A percentile compares a stretch with the other conserved stretches of the same genome.
phyloP scores from a whole-genome alignment of 2,329 filamentous ascomycete species.

The Ceratocystis huliohia region DNA sequence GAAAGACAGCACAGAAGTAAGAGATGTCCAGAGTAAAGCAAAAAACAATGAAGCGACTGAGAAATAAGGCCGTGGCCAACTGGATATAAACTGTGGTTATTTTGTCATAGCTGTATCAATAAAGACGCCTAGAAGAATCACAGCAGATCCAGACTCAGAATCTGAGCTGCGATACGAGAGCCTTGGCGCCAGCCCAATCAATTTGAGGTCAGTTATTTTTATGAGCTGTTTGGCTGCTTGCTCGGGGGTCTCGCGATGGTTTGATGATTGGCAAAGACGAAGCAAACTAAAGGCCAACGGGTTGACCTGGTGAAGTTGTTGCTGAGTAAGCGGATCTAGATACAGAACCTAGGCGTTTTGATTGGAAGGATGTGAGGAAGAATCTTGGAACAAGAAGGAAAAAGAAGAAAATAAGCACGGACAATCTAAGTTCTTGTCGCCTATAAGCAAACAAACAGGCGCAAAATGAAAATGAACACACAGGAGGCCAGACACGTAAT shows the following conservation, averaged over 20 bases:
- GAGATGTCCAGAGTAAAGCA: not conserved
- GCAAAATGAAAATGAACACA: not conserved
- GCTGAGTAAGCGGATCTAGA: too few relatives aligned
- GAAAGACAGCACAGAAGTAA: not conserved
- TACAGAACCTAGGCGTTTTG: not conserved
- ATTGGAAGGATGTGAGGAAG: not conserved
- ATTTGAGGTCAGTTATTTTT: not conserved
- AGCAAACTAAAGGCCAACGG: too few relatives aligned
- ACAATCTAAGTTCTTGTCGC: not conserved
- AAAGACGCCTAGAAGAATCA: not conserved
- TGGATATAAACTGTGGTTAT: not conserved
- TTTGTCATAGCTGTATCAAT: not conserved
- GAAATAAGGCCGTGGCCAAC: slow-evolving; percentile 2
- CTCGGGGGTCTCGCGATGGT: not conserved
- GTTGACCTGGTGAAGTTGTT: too few relatives aligned
- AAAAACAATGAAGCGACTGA: slow-evolving; percentile 7
- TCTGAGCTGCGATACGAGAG: not conserved
- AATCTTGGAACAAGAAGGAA: not conserved
- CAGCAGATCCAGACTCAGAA: slow-evolving; percentile 2
- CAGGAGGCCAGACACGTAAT: slow-evolving; percentile 2
- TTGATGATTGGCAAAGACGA: too few relatives aligned
- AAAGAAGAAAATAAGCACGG: slow-evolving; percentile 4
- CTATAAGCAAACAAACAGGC: not conserved
- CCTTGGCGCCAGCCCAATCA: not conserved
- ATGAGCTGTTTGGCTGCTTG: not conserved